Evolutionary conservation across 805 yeast species (phyloP).

Genomic region (Cyberlindnera samutprakarnensis): DNA sequence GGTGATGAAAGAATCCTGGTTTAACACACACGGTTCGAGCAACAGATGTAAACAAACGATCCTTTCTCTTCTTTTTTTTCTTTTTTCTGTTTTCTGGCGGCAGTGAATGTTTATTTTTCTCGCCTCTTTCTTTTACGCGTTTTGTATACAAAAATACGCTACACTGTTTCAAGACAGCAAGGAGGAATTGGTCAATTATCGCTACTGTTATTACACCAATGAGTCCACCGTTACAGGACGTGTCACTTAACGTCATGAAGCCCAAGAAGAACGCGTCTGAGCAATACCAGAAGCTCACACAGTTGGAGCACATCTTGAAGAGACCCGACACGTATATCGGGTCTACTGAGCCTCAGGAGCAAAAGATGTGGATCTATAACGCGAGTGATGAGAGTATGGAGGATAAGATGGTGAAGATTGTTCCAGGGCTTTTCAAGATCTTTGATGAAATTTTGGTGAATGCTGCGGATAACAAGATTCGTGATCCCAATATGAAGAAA

Average conservation of each 20-base stretch:
- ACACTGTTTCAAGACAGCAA: too few relatives aligned
- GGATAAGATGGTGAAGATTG: constrained; percentile 60
- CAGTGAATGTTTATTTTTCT: too few relatives aligned
- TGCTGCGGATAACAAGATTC: constrained; percentile 97
- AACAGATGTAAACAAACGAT: too few relatives aligned
- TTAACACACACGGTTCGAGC: too few relatives aligned
- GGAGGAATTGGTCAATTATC: too few relatives aligned
- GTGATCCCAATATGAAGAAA: constrained; percentile 85
- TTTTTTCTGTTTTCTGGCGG: too few relatives aligned
- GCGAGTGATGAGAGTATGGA: constrained; percentile 54
- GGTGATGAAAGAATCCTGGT: too few relatives aligned
- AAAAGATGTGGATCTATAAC: constrained; percentile 82
- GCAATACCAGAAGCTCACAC: constrained; percentile 90
- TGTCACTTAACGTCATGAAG: constrained; percentile 8
- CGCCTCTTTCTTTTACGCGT: too few relatives aligned
- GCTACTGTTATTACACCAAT: too few relatives aligned
- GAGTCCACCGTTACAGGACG: constrained; percentile 9
- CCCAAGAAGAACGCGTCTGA: constrained; percentile 46
- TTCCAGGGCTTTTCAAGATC: constrained; percentile 93
- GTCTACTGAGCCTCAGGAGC: constrained; percentile 75
- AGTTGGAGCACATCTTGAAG: constrained; percentile 89
- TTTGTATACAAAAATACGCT: too few relatives aligned
- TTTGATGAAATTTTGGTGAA: constrained; percentile 96
- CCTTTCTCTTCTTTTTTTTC: too few relatives aligned
- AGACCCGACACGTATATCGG: constrained; percentile 99